A percentile compares a stretch with the other conserved stretches of the same genome.
These are phyloP conservation scores for Arabidopsis hybrid DNA, from an alignment of 441 rosid genomes.

Conservation along the genomic window DNA sequence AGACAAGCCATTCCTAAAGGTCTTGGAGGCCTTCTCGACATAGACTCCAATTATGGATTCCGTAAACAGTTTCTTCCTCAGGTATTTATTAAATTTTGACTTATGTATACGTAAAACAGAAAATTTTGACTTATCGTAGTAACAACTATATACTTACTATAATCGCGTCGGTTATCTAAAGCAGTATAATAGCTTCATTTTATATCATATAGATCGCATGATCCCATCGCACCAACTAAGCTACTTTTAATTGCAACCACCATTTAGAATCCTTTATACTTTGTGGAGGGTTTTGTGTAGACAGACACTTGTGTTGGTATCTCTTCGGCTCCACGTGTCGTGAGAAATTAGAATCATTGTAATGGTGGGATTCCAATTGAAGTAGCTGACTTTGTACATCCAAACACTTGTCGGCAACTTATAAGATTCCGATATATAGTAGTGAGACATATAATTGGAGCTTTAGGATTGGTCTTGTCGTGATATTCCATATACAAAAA, in stretches of 20 bases:
- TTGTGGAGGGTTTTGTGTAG: neutral
- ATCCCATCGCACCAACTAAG: constrained; percentile 11
- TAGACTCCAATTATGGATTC: constrained; percentile 72
- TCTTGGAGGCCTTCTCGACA: constrained; percentile 63
- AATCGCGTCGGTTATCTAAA: neutral
- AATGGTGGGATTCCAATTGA: constrained; percentile 17
- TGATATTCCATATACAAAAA: constrained; percentile 4
- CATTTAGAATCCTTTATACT: constrained; percentile 9
- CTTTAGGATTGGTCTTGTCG: neutral
- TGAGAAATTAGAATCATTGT: neutral
- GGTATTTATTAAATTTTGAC: constrained; percentile 47
- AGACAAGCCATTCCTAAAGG: constrained; percentile 90
- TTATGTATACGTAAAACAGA: neutral
- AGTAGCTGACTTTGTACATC: constrained; percentile 19
- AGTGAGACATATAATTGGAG: constrained; percentile 13
- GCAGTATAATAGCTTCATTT: neutral
- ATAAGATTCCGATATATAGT: neutral
- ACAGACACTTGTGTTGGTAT: constrained; percentile 8
- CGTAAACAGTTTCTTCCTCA: constrained; percentile 86
- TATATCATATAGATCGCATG: neutral
- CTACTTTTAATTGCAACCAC: constrained; percentile 20
- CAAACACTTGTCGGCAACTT: constrained; percentile 25
- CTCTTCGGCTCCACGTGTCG: constrained; percentile 11
- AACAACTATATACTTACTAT: neutral
- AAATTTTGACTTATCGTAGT: neutral